Evolutionary conservation across 176 grass and related monocot species (phyloP).

Genomic region (Carex parvula): DNA sequence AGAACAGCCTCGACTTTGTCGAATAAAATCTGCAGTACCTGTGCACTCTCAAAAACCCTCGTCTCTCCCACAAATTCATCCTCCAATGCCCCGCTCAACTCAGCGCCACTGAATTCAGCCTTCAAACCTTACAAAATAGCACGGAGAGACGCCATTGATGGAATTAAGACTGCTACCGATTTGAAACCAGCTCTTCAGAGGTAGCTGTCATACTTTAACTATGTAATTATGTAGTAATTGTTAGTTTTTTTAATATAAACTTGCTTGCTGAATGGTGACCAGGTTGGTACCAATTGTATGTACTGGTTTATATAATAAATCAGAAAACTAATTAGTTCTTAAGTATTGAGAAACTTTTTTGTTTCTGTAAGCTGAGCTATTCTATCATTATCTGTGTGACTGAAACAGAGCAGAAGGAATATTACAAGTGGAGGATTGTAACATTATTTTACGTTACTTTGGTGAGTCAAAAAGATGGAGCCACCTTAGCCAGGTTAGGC

Average conservation of each 20-base stretch:
- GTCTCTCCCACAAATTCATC: conserved; percentile 3
- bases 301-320: not conserved
- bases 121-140: conserved; percentile 34
- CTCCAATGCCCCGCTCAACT: conserved; percentile 6
- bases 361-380: not conserved
- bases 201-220: conserved; percentile 19
- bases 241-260: not conserved
- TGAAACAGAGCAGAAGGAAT: conserved; percentile 52
- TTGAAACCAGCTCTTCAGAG: conserved; percentile 53
- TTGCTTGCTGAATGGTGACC: not conserved
- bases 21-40: not conserved
- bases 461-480: conserved; percentile 60
- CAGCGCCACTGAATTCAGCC: not conserved
- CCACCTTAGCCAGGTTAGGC: conserved; percentile 61
- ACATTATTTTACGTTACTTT: conserved; percentile 67
- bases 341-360: not conserved
- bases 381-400: not conserved
- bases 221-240: not conserved
- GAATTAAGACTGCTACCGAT: conserved; percentile 44
- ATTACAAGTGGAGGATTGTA: conserved; percentile 71
- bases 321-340: not conserved
- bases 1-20: not conserved
- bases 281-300: conserved; percentile 6
- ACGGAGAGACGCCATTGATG: conserved; percentile 56
- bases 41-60: conserved; percentile 15